Evolutionary conservation across 1,284 basidiomycete species (phyloP).

Genomic region (Erythrobasidium hasegawianum): DNA sequence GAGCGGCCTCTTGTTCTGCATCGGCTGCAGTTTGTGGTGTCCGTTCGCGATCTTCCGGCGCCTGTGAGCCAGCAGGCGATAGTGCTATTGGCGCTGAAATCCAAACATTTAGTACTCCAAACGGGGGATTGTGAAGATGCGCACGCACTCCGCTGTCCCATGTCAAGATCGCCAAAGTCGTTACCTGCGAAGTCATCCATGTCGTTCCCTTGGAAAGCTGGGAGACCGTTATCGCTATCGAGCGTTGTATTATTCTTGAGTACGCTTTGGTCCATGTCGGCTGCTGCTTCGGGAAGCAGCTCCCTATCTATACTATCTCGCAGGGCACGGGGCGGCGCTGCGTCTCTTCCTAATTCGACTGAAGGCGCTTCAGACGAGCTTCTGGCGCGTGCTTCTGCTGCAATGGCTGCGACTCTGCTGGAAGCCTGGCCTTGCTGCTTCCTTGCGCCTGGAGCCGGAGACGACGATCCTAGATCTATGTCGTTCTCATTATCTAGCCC

Average conservation of each 20-base stretch:
- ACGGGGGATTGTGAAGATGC: too few species aligned
- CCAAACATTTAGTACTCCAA: not conserved
- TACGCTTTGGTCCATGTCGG: slow-evolving; percentile 12
- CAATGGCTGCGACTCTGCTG: slow-evolving; percentile 37
- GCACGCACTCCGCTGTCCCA: slow-evolving; percentile 24
- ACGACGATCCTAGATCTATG: not conserved
- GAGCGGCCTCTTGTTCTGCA: not conserved
- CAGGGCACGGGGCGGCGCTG: slow-evolving; percentile 7
- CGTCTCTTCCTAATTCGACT: slow-evolving; percentile 30
- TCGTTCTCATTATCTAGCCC: not conserved
- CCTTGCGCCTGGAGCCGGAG: slow-evolving; percentile 11
- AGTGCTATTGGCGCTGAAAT: slow-evolving; percentile 12
- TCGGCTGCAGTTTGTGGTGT: not conserved
- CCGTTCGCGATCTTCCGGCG: not conserved
- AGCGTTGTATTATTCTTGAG: slow-evolving; percentile 11
- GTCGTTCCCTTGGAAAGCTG: slow-evolving; percentile 9
- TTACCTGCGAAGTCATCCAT: slow-evolving; percentile 22
- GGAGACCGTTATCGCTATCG: slow-evolving; percentile 2
- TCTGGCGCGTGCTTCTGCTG: slow-evolving; percentile 39
- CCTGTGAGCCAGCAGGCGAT: slow-evolving; percentile 7
- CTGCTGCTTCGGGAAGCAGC: slow-evolving; percentile 5
- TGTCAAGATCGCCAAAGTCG: slow-evolving; percentile 12
- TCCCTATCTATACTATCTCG: not conserved
- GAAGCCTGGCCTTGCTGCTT: slow-evolving; percentile 1
- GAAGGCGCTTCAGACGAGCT: slow-evolving; percentile 28